Percentiles rank a stretch among this genome's conserved stretches.
phyloP scores from a whole-genome alignment of 2,329 filamentous ascomycete species.

The Alternaria postmessia region DNA sequence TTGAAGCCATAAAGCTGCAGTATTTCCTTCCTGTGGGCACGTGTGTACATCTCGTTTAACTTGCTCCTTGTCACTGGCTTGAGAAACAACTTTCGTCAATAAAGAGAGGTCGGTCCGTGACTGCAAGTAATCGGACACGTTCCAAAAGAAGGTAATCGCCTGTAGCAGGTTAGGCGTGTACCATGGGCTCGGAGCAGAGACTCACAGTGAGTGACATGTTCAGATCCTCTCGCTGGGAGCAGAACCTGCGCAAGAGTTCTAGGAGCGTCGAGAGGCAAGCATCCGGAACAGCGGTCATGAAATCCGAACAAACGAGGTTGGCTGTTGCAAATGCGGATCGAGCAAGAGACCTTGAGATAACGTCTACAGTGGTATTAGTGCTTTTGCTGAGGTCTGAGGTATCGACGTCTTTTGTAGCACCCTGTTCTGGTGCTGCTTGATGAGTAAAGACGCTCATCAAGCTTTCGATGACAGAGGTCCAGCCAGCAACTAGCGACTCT shows the following conservation, averaged over 20 bases:
- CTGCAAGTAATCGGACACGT: conserved; percentile 85
- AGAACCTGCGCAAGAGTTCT: conserved; percentile 88
- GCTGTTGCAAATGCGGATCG: conserved; percentile 87
- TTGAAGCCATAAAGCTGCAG: conserved; percentile 80
- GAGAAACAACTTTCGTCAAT: conserved; percentile 37
- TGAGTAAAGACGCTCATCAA: conserved; percentile 77
- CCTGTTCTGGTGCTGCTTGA: neutral
- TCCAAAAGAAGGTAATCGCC: conserved; percentile 96
- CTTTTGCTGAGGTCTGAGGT: neutral
- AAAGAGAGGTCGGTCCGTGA: conserved; percentile 54
- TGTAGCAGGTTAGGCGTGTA: conserved; percentile 44
- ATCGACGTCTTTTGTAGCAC: neutral
- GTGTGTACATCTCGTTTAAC: conserved; percentile 67
- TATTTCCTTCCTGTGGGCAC: conserved; percentile 67
- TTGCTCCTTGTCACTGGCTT: conserved; percentile 55
- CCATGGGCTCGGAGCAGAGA: neutral
- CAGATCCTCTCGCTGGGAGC: conserved; percentile 86
- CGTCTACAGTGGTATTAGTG: conserved; percentile 24
- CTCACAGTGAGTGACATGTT: conserved; percentile 91
- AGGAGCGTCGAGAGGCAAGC: conserved; percentile 79
- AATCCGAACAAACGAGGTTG: conserved; percentile 94
- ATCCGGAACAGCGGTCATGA: conserved; percentile 75
- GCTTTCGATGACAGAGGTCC: conserved; percentile 85
- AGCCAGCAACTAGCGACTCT: conserved; percentile 81
- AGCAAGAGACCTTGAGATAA: conserved; percentile 75